Evolutionary conservation across 768 basidiomycete species (phyloP).

Genomic region (Phaffia australis): DNA sequence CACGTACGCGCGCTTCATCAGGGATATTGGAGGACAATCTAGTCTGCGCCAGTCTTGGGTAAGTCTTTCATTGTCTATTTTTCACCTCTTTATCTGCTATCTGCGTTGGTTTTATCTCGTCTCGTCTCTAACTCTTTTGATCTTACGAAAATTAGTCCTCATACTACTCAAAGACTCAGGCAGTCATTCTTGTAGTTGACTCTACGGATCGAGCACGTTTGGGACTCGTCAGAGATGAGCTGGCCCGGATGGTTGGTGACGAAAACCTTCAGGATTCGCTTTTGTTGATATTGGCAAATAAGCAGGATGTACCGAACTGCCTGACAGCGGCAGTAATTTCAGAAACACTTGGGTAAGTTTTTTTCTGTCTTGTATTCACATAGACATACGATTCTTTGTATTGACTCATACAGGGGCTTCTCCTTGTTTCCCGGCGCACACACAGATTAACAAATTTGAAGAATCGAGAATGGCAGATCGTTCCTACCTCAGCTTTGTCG

Average conservation of each 20-base stretch:
- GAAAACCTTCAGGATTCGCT: background rate
- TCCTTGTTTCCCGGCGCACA: background rate
- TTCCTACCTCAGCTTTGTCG: conserved; percentile 6
- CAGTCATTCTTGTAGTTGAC: conserved; percentile 23
- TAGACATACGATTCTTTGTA: background rate
- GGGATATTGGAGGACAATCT: conserved; percentile 23
- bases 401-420: background rate
- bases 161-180: conserved; percentile 5
- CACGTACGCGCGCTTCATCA: too few relatives aligned
- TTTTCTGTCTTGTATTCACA: background rate
- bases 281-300: background rate
- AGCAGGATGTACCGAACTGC: conserved; percentile 5
- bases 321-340: background rate
- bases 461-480: conserved; percentile 24
- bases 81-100: too few relatives aligned
- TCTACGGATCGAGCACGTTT: conserved; percentile 23
- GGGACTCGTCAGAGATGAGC: conserved; percentile 15
- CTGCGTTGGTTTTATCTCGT: too few relatives aligned
- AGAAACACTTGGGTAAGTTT: conserved; percentile 9
- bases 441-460: conserved; percentile 22
- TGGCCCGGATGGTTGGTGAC: conserved; percentile 15
- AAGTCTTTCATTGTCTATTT: too few relatives aligned
- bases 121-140: too few relatives aligned
- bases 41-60: conserved; percentile 16
- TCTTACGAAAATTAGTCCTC: background rate